Conservation (phyloP, 306 rosid species). For the Cicer arietinum region DNA sequence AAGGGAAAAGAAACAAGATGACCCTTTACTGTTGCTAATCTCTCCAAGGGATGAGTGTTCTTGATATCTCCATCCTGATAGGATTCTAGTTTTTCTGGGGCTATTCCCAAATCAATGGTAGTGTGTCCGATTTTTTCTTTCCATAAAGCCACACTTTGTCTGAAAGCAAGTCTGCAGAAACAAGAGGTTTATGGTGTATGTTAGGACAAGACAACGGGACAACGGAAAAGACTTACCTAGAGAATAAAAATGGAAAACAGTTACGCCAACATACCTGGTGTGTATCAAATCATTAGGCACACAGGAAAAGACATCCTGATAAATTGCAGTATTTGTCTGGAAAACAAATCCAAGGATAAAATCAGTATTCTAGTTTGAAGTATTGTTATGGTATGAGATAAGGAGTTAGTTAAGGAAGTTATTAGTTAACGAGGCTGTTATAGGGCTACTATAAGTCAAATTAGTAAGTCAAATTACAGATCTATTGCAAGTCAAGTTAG, state of each 20-base stretch:
- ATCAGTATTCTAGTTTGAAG: constrained; percentile 30
- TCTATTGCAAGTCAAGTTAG: background rate
- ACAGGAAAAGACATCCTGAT: constrained; percentile 90
- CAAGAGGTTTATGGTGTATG: constrained; percentile 14
- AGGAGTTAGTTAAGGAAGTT: too few species aligned
- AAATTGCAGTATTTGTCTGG: constrained; percentile 87
- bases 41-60: constrained; percentile 65
- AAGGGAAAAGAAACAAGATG: constrained; percentile 94
- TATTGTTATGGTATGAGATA: background rate
- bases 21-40: constrained; percentile 73
- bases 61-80: constrained; percentile 62
- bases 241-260: constrained; percentile 11
- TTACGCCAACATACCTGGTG: constrained; percentile 62
- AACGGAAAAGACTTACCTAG: constrained; percentile 14
- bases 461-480: background rate
- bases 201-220: constrained; percentile 41
- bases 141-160: constrained; percentile 73
- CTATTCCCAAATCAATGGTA: constrained; percentile 91
- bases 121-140: constrained; percentile 81
- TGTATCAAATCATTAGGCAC: constrained; percentile 87
- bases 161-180: constrained; percentile 70
- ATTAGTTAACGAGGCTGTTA: too few species aligned
- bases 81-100: constrained; percentile 67
- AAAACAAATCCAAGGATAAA: constrained; percentile 37
- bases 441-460: too few species aligned